Evolutionary conservation across 108 stramenopile genomes (phyloP).

Genomic region (Cyclotella sp.): DNA sequence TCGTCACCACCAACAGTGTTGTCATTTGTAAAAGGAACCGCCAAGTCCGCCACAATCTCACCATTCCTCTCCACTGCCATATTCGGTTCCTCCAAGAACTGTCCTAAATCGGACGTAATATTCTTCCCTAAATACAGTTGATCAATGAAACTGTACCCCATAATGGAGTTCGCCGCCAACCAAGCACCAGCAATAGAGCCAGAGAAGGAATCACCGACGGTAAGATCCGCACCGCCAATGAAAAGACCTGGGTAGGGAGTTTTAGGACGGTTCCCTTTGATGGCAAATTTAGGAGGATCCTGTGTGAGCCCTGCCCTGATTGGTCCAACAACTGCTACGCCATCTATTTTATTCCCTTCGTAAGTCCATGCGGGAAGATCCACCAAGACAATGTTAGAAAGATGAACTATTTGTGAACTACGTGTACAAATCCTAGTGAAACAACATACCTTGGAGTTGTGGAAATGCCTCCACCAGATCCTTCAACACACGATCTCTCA

Average conservation of each 20-base stretch:
- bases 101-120: slow-evolving; percentile 75
- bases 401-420: background rate
- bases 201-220: slow-evolving; percentile 82
- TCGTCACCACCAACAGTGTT: slow-evolving; percentile 13
- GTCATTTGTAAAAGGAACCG: slow-evolving; percentile 59
- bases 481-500: slow-evolving; percentile 69
- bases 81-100: slow-evolving; percentile 66
- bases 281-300: slow-evolving; percentile 83
- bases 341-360: slow-evolving; percentile 53
- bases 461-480: slow-evolving; percentile 72
- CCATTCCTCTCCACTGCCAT: slow-evolving; percentile 51
- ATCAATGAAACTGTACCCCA: slow-evolving; percentile 81
- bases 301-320: slow-evolving; percentile 74
- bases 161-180: slow-evolving; percentile 86
- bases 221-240: slow-evolving; percentile 83
- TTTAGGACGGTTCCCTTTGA: slow-evolving; percentile 83
- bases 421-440: background rate
- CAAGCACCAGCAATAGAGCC: slow-evolving; percentile 81
- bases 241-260: slow-evolving; percentile 81
- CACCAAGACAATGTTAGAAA: background rate
- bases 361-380: background rate
- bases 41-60: slow-evolving; percentile 68
- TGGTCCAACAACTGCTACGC: slow-evolving; percentile 59
- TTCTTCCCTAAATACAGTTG: slow-evolving; percentile 83
- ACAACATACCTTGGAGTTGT: slow-evolving; percentile 67